phyloP scores from a whole-genome alignment of 352 stramenopile species.

The Pythium inflatum region DNA sequence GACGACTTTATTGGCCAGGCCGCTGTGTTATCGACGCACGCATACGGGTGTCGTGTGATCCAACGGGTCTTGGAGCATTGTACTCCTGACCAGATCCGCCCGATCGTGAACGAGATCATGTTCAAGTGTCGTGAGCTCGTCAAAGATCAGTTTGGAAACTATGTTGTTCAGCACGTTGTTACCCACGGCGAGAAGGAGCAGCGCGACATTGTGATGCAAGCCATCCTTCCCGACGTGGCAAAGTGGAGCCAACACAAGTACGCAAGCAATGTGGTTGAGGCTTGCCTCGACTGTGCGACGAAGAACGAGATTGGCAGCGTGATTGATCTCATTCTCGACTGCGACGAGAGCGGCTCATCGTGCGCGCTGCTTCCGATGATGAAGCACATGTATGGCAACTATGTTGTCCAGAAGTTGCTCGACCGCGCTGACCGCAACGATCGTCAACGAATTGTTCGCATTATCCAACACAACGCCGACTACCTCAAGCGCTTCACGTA shows the following conservation, averaged over 20 bases:
- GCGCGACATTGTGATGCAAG: slow-evolving; percentile 78
- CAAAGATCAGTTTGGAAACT: slow-evolving; percentile 99
- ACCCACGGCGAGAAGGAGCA: slow-evolving; percentile 91
- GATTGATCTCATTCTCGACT: slow-evolving; percentile 78
- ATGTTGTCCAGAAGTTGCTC: slow-evolving; percentile 96
- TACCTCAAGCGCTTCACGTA: slow-evolving; percentile 94
- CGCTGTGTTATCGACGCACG: slow-evolving; percentile 92
- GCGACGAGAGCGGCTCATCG: slow-evolving; percentile 67
- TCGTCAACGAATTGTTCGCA: slow-evolving; percentile 87
- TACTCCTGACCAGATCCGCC: slow-evolving; percentile 87
- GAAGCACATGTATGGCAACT: slow-evolving; percentile 97
- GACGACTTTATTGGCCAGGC: slow-evolving; percentile 94
- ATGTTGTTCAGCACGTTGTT: slow-evolving; percentile 99
- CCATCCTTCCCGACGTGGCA: slow-evolving; percentile 86
- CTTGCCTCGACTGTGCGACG: slow-evolving; percentile 90
- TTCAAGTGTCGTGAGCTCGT: slow-evolving; percentile 85
- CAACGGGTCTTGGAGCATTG: slow-evolving; percentile 98
- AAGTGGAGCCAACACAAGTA: slow-evolving; percentile 96
- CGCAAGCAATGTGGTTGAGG: slow-evolving; percentile 96
- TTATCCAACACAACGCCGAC: slow-evolving; percentile 89
- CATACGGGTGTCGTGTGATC: slow-evolving; percentile 98
- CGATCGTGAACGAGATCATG: slow-evolving; percentile 95
- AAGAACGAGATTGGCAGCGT: slow-evolving; percentile 81
- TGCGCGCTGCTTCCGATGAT: slow-evolving; percentile 93
- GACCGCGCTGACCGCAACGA: slow-evolving; percentile 89